Conservation (phyloP, 139 green algal species). For the Edaphochlamys debaryana region DNA sequence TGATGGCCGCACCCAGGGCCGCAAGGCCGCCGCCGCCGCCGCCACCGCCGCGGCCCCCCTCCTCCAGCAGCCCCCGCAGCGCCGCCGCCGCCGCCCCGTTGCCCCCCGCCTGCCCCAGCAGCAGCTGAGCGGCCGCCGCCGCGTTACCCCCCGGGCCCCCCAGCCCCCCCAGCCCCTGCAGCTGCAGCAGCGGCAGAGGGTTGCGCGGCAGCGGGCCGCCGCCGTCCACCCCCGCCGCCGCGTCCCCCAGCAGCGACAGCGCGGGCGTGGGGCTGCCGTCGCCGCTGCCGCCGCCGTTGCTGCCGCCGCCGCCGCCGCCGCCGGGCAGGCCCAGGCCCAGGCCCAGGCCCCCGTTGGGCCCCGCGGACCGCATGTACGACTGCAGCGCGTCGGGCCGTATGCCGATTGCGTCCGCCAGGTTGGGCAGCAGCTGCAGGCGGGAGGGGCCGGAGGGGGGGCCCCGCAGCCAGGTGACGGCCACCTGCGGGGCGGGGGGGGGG, state of each 20-base stretch:
- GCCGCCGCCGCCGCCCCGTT: not conserved
- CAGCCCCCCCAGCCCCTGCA: conserved; percentile 13
- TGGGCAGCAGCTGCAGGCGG: too few species aligned
- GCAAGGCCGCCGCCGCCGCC: not conserved
- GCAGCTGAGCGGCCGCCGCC: not conserved
- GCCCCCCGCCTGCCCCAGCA: not conserved
- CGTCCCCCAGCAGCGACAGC: not conserved
- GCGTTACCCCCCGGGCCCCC: not conserved
- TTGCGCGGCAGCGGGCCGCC: too few species aligned
- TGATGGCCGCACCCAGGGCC: too few species aligned
- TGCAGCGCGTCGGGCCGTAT: too few species aligned
- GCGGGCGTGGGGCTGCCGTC: not conserved
- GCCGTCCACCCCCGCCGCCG: not conserved
- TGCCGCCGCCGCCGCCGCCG: not conserved
- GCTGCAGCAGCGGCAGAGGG: conserved; percentile 22
- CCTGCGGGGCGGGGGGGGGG: too few species aligned
- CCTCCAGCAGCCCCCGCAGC: not conserved
- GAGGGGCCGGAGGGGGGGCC: too few species aligned
- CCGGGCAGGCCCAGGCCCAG: too few species aligned
- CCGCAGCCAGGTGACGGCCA: too few species aligned
- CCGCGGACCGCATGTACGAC: too few species aligned
- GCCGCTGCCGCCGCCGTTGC: not conserved
- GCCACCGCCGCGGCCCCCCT: not conserved
- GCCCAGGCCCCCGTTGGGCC: too few species aligned
- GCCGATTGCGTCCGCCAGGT: too few species aligned